These are phyloP conservation scores for Desmodesmus armatus DNA, from an alignment of 139 green algal genomes.

Conservation along the genomic window DNA sequence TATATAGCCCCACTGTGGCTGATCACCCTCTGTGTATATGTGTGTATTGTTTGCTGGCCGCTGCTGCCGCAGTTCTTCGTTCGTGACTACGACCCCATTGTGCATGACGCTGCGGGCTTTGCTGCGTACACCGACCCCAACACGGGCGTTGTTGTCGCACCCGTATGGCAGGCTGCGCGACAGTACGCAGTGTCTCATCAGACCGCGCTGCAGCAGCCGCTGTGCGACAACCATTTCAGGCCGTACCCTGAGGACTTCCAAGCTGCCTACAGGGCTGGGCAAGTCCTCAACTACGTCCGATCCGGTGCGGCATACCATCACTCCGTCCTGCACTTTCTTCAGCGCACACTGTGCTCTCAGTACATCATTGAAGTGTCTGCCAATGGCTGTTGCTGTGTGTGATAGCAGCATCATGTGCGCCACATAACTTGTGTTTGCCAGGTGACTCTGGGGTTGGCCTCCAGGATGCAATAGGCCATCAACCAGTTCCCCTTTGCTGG, in stretches of 20 bases:
- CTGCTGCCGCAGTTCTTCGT: too few relatives aligned
- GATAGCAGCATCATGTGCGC: neutral
- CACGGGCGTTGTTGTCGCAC: too few relatives aligned
- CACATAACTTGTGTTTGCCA: too few relatives aligned
- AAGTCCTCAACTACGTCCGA: neutral
- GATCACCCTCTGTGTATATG: too few relatives aligned
- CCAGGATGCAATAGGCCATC: too few relatives aligned
- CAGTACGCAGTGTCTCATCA: neutral
- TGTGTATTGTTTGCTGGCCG: too few relatives aligned
- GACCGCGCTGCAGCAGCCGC: constrained; percentile 36
- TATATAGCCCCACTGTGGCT: too few relatives aligned
- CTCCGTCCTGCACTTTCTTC: neutral
- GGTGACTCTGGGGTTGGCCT: too few relatives aligned
- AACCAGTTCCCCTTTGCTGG: too few relatives aligned
- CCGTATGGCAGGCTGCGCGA: neutral
- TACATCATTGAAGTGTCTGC: neutral
- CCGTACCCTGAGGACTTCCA: constrained; percentile 67
- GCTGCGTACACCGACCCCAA: neutral
- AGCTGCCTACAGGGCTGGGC: constrained; percentile 28
- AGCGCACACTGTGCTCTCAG: constrained; percentile 12
- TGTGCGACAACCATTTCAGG: constrained; percentile 65
- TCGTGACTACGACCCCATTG: constrained; percentile 30
- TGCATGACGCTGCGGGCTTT: constrained; percentile 35
- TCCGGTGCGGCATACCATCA: too few relatives aligned
- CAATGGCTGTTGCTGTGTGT: neutral